Percentiles rank a stretch among this genome's conserved stretches.
Evolutionary conservation across 2,329 filamentous ascomycete species (phyloP).

Genomic region (Colletotrichum sojae): DNA sequence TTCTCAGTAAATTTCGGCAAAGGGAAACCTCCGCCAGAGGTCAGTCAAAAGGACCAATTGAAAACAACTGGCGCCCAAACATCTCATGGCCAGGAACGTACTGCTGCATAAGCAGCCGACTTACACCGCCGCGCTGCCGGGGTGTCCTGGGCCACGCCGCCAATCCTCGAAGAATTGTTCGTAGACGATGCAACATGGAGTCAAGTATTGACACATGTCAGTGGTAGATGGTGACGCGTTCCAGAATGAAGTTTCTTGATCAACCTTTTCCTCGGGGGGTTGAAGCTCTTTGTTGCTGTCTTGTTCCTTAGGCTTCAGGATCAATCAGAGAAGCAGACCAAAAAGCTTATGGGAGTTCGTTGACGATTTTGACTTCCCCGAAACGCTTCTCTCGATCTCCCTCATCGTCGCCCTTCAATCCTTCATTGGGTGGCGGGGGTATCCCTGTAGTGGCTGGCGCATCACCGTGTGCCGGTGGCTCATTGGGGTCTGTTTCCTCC

Average conservation of each 20-base stretch:
- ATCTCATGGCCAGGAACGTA: conserved; percentile 62
- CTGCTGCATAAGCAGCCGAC: conserved; percentile 67
- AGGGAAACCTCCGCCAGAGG: too few species aligned
- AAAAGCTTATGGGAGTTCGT: conserved; percentile 48
- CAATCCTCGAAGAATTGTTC: conserved; percentile 64
- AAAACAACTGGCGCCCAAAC: conserved; percentile 40
- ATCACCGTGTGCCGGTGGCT: conserved; percentile 64
- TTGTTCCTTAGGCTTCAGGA: conserved; percentile 59
- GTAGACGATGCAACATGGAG: conserved; percentile 65
- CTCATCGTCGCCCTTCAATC: not conserved
- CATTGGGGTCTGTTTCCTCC: conserved; percentile 65
- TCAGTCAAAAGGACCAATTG: too few species aligned
- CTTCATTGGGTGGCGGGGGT: conserved; percentile 16
- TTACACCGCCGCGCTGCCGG: conserved; percentile 71
- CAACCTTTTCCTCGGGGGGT: conserved; percentile 59
- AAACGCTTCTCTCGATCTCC: conserved; percentile 7
- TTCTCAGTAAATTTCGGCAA: too few species aligned
- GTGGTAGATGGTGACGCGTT: not conserved
- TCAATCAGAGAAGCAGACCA: conserved; percentile 45
- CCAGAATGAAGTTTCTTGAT: conserved; percentile 62
- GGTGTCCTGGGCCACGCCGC: conserved; percentile 64
- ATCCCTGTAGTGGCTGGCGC: conserved; percentile 51
- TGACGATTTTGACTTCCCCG: conserved; percentile 47
- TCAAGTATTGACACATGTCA: not conserved
- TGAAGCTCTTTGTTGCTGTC: conserved; percentile 57